A percentile compares a stretch with the other conserved stretches of the same genome.
Evolutionary conservation across 495 filamentous ascomycete species (phyloP).

Genomic region (Neurospora sp.): DNA sequence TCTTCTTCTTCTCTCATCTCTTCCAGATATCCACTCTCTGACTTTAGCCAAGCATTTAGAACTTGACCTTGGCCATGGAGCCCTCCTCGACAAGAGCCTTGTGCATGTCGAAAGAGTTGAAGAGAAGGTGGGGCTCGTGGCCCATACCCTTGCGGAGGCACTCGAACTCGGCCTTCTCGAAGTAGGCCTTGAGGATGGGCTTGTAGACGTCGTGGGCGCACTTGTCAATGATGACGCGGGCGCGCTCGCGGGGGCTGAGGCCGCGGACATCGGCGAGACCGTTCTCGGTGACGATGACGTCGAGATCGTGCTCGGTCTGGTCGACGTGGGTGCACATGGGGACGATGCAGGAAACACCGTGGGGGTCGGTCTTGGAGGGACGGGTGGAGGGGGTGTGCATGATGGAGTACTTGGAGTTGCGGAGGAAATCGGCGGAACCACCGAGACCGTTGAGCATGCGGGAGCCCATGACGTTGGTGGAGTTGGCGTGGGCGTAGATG

Average conservation of each 20-base stretch:
- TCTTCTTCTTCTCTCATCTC: neutral
- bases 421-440: slow-evolving; percentile 80
- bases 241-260: slow-evolving; percentile 68
- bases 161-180: slow-evolving; percentile 78
- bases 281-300: slow-evolving; percentile 79
- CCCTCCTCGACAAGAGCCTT: slow-evolving; percentile 68
- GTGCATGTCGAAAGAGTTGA: slow-evolving; percentile 83
- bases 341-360: slow-evolving; percentile 78
- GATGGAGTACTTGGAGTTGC: slow-evolving; percentile 75
- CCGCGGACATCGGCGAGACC: slow-evolving; percentile 82
- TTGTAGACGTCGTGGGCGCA: slow-evolving; percentile 80
- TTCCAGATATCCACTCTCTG: neutral
- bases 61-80: slow-evolving; percentile 66
- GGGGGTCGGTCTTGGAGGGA: slow-evolving; percentile 72
- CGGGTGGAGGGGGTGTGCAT: slow-evolving; percentile 85
- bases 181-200: slow-evolving; percentile 74
- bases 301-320: slow-evolving; percentile 86
- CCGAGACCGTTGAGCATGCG: slow-evolving; percentile 90
- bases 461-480: slow-evolving; percentile 80
- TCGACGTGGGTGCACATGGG: slow-evolving; percentile 90
- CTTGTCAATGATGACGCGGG: slow-evolving; percentile 77
- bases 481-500: slow-evolving; percentile 91
- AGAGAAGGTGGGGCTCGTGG: slow-evolving; percentile 80
- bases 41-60: slow-evolving; percentile 10
- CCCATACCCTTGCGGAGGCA: slow-evolving; percentile 83